phyloP scores from a whole-genome alignment of 306 rosid species.

The Myrica gale region DNA sequence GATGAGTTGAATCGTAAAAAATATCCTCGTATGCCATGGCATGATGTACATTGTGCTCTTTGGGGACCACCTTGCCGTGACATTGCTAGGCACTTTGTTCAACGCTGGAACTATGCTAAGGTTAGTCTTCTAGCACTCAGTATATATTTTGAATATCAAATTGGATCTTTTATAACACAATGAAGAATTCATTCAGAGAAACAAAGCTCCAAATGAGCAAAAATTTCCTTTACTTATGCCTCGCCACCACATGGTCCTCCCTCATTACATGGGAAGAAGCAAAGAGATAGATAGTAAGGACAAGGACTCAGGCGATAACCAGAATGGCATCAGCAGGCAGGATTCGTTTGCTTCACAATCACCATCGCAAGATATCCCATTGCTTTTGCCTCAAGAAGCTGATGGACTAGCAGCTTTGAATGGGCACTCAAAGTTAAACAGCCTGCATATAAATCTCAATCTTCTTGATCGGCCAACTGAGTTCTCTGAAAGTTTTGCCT shows the following conservation, averaged over 20 bases:
- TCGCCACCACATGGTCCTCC: slow-evolving; percentile 98
- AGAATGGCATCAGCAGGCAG: slow-evolving; percentile 43
- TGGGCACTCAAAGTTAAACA: slow-evolving; percentile 30
- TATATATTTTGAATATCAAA: slow-evolving; percentile 9
- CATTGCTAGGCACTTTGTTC: slow-evolving; percentile 96
- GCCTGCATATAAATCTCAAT: slow-evolving; percentile 15
- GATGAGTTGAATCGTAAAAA: slow-evolving; percentile 90
- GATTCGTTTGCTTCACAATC: slow-evolving; percentile 64
- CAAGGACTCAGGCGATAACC: slow-evolving; percentile 26
- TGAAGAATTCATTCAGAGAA: slow-evolving; percentile 60
- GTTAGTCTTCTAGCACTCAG: slow-evolving; percentile 34
- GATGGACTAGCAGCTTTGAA: slow-evolving; percentile 44
- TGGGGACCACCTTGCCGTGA: slow-evolving; percentile 99
- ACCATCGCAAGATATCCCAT: slow-evolving; percentile 74
- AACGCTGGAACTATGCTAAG: slow-evolving; percentile 99
- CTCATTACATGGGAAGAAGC: slow-evolving; percentile 85
- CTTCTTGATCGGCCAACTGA: slow-evolving; percentile 35
- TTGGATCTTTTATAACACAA: background rate
- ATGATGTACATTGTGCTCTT: slow-evolving; percentile 96
- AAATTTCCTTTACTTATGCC: slow-evolving; percentile 96
- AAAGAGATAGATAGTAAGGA: slow-evolving; percentile 48
- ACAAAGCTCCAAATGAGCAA: slow-evolving; percentile 90
- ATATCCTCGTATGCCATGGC: slow-evolving; percentile 99
- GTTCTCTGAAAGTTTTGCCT: slow-evolving; percentile 21
- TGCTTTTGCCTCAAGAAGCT: slow-evolving; percentile 76